These are phyloP conservation scores for Pichia ethanolica DNA, from an alignment of 805 yeast genomes.

Conservation along the genomic window DNA sequence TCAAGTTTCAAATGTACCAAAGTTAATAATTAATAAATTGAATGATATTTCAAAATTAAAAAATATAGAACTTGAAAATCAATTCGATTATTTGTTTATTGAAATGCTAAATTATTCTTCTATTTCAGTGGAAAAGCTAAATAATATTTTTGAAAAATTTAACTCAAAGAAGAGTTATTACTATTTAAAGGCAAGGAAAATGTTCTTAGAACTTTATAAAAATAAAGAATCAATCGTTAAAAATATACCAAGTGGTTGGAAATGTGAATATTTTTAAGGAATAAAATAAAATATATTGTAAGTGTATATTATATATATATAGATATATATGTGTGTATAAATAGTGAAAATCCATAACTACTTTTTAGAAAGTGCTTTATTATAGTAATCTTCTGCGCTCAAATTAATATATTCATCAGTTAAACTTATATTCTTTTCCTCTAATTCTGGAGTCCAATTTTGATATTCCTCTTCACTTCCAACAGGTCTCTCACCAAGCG, in stretches of 20 bases:
- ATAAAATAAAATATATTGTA: not conserved
- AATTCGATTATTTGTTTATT: constrained; percentile 31
- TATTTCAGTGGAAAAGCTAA: constrained; percentile 16
- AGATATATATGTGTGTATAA: not conserved
- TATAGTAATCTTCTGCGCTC: constrained; percentile 16
- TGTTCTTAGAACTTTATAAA: constrained; percentile 13
- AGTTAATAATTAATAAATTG: constrained; percentile 4
- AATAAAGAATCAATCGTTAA: constrained; percentile 2
- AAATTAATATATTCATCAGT: constrained; percentile 13
- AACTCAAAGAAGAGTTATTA: constrained; percentile 12
- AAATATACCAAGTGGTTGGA: constrained; percentile 1
- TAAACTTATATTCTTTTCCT: constrained; percentile 11
- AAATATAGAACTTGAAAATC: constrained; percentile 16
- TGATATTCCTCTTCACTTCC: constrained; percentile 25
- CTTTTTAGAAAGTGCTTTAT: not conserved
- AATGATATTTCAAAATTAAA: not conserved
- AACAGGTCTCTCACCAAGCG: constrained; percentile 62
- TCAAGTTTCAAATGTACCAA: constrained; percentile 18
- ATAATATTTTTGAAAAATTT: constrained; percentile 22
- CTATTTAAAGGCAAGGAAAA: constrained; percentile 22
- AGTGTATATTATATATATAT: not conserved
- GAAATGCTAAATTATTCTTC: constrained; percentile 26
- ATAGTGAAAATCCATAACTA: not conserved
- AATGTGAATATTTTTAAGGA: constrained; percentile 12
- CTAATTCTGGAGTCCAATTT: constrained; percentile 25